A percentile compares a stretch with the other conserved stretches of the same genome.
Conservation (phyloP, 2,329 filamentous ascomycete genomes). For the Coniochaeta pulveracea region DNA sequence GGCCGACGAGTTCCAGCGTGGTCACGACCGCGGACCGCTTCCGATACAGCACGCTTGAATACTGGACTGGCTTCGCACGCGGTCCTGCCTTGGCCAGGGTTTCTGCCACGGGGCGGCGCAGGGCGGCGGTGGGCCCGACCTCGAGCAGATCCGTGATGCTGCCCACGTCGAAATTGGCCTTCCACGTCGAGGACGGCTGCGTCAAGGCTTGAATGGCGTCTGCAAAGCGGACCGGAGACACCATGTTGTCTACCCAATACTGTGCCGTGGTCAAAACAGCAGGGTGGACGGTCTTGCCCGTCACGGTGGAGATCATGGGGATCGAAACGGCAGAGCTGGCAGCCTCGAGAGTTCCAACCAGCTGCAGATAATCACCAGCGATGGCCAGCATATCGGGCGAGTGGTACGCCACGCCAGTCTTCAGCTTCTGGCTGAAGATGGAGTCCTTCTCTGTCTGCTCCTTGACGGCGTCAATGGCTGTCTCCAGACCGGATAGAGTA, state of each 20-base stretch:
- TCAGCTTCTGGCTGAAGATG: conserved; percentile 20
- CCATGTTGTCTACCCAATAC: conserved; percentile 24
- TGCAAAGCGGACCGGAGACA: conserved; percentile 20
- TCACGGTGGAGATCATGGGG: conserved; percentile 12
- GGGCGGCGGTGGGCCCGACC: conserved; percentile 18
- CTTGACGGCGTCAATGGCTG: conserved; percentile 14
- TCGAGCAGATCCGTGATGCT: conserved; percentile 17
- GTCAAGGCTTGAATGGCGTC: conserved; percentile 14
- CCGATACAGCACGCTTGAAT: conserved; percentile 12
- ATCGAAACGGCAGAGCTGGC: conserved; percentile 5
- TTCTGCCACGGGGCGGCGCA: conserved; percentile 17
- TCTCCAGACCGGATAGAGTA: conserved; percentile 17
- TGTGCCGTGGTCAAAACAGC: conserved; percentile 4
- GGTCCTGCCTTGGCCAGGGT: conserved; percentile 11
- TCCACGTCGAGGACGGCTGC: conserved; percentile 11
- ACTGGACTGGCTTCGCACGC: conserved; percentile 10
- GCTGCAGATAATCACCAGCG: conserved; percentile 12
- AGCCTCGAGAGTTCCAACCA: conserved; percentile 9
- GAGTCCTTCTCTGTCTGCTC: conserved; percentile 11
- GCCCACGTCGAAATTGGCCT: conserved; percentile 9
- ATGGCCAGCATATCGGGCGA: conserved; percentile 14
- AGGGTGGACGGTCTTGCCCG: conserved; percentile 5
- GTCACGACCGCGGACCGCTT: conserved; percentile 11
- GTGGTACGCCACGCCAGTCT: conserved; percentile 17
- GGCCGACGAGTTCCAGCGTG: conserved; percentile 13